Base-by-base conservation (phyloP, 345 rosid species). In the Punica granatum region DNA sequence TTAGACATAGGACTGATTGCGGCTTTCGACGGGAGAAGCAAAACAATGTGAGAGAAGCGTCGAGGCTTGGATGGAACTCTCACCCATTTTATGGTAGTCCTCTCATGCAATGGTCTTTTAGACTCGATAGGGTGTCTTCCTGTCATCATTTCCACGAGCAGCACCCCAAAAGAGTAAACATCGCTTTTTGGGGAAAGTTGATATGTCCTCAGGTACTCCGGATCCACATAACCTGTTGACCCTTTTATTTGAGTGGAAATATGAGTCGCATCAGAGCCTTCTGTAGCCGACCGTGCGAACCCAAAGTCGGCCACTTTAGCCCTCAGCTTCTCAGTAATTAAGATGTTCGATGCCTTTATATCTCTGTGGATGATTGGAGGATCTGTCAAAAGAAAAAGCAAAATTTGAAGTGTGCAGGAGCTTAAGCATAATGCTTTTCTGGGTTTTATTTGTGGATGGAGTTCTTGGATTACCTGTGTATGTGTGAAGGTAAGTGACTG, bases 261-360 rank as follows among this genome's bases (percentile, higher is more conserved):
- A 73, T 90, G 97, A 67, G 90, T 83, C 42, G 75, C 90, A 33
- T 41, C 75, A 11, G 84, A 69, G 71, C 86, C 92, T 71, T 77
- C 95, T 4, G 78, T 30, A 31, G 75, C 80, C 70, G 82, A 72
- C 59, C 96, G 79, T 28, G 98, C 98, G 65, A 93, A 85, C 12
- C 97, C 98, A 72, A 93, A 93, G 71, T 93, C 98, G 19, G 96
- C 80, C 51, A 93, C 97, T 80, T 90, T 90, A 49, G 96, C 98
- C 46, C 97, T 83, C 31, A 87, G 86, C 64, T 89, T 93, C 70
- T 89, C 88, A 0, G 92, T 89, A 71, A 93, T 75, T 36, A 88
- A 81, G 23, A 90, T 83, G 70, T 93, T 93, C 42, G 97, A 72
- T 66, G 96, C 75, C 76, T 93, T 93, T 75, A 93, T 84, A 67